Evolutionary conservation across 164 flowering plant species (phyloP).

Genomic region (Sextonia rubra): DNA sequence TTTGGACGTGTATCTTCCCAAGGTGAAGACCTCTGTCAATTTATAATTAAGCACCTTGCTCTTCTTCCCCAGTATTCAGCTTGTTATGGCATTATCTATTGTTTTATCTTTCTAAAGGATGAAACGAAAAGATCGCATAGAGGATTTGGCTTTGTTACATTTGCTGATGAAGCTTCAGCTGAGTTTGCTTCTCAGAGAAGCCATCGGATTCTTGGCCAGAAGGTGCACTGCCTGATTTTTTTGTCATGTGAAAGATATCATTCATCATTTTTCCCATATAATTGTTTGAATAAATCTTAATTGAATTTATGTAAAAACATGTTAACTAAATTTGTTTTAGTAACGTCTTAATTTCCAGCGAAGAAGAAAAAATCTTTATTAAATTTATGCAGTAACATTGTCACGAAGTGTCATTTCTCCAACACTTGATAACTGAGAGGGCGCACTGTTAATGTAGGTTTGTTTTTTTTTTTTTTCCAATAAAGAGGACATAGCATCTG

Average conservation of each 20-base stretch:
- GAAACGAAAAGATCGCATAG: conserved; percentile 17
- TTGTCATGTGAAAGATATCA: neutral
- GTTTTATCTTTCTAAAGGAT: conserved; percentile 13
- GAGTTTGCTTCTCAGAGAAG: conserved; percentile 23
- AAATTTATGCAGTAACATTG: neutral
- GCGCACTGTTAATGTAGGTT: neutral
- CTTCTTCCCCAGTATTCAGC: neutral
- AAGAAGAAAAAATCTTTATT: too few species aligned
- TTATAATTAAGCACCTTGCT: neutral
- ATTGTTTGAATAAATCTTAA: neutral
- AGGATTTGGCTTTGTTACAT: conserved; percentile 24
- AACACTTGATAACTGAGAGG: neutral
- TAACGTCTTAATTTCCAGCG: neutral
- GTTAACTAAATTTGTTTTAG: neutral
- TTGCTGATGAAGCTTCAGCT: conserved; percentile 21
- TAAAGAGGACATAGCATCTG: neutral
- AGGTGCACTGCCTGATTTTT: conserved; percentile 5
- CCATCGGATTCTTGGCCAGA: conserved; percentile 18
- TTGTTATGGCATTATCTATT: neutral
- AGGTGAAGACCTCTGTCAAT: conserved; percentile 10
- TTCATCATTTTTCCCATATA: neutral
- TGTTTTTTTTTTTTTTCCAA: neutral
- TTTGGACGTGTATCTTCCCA: conserved; percentile 25
- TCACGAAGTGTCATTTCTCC: neutral
- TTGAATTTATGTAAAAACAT: neutral